Base-by-base conservation (phyloP, 306 rosid species). In the Psophocarpus tetragonolobus region DNA sequence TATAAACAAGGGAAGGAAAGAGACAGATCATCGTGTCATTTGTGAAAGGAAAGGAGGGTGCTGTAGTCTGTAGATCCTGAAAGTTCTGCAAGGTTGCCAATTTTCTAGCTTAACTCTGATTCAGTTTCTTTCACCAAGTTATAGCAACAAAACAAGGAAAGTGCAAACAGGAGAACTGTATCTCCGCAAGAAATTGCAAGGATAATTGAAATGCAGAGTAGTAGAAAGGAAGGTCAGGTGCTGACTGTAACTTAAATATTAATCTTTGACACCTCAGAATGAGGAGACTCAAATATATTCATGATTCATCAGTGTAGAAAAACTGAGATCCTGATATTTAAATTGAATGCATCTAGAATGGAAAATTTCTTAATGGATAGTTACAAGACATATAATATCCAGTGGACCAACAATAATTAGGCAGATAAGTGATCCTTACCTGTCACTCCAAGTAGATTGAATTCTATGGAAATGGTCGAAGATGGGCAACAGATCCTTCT, bases 401-500 rank as follows among this genome's bases (percentile, higher is more conserved):
- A 64, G 42, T 67, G 44, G 56, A 53, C 45, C 56, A 73, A 56
- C 63, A 32, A 47, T 12, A 2, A 72, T 60, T 54, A 39, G 50
- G 50, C 8, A 74, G 81, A 44, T 23, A 64, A 74, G 27, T 41
- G 56, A 75, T 11, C n/a, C 71, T 74, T 87, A 92, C 99, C 99
- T 91, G 87, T 86, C 91, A 82, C 77, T 77, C 96, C 96, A 91
- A 56, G 84, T 71, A 66, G 96, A 77, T 68, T 86, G 95, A 76
- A 83, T 82, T 30, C 91, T 83, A 57, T 66, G 90, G 77, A 92
- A 91, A 86, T 90, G 89, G 73, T 93, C 84, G 67, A 87, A 89
- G 85, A 91, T 87, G 38, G 99, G 99, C 65, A 93, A 82, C 81
- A 92, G 88, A 85, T 88, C 84, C 91, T 90, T 93, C 88, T 85